Evolutionary conservation across 495 filamentous ascomycete genomes (phyloP).

Genomic region (Barbatosphaeria neglecta): DNA sequence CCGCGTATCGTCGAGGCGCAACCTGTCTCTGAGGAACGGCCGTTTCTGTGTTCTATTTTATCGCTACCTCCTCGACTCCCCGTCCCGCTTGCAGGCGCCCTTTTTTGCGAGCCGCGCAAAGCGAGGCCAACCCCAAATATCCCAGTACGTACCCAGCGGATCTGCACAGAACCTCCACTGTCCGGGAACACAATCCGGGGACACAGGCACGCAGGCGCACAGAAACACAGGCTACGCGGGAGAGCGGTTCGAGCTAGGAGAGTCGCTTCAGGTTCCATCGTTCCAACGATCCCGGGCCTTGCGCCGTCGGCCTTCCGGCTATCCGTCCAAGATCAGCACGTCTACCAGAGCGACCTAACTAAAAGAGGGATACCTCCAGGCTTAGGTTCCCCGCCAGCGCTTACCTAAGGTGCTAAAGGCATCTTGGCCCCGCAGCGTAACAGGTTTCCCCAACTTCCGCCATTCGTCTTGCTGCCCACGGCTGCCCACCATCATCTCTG

Average conservation of each 20-base stretch:
- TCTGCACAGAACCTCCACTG: too few species aligned
- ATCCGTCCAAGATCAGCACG: too few species aligned
- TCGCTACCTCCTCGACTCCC: background rate
- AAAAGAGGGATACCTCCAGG: too few species aligned
- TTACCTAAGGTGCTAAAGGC: conserved; percentile 1
- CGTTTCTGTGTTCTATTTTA: too few species aligned
- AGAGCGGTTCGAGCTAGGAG: background rate
- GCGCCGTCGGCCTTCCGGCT: too few species aligned
- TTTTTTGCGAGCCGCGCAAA: background rate
- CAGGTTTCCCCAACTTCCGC: background rate
- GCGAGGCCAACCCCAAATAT: background rate
- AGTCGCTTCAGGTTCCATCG: background rate
- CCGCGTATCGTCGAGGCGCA: background rate
- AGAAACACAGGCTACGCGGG: too few species aligned
- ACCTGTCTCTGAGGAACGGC: too few species aligned
- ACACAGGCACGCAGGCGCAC: too few species aligned
- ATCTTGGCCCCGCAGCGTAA: too few species aligned
- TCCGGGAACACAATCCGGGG: too few species aligned
- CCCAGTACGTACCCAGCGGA: background rate
- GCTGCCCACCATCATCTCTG: background rate
- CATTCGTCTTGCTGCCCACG: background rate
- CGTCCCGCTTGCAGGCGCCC: too few species aligned
- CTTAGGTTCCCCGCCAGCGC: background rate
- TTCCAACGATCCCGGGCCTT: background rate
- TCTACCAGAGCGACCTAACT: too few species aligned